Evolutionary conservation across 164 flowering plant genomes (phyloP).

Genomic region (Warburgia ugandensis): DNA sequence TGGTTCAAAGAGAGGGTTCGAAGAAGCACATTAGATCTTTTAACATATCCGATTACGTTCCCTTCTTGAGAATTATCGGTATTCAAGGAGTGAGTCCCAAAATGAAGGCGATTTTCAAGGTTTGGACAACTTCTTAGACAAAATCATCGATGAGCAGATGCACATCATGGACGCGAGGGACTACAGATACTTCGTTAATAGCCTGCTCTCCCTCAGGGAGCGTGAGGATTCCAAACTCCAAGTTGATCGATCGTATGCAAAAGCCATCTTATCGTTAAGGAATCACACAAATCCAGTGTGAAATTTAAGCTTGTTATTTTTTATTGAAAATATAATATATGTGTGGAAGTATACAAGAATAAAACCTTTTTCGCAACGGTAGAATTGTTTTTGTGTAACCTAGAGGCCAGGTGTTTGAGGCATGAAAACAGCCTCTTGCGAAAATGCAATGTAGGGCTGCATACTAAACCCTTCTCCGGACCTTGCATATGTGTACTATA

Average conservation of each 20-base stretch:
- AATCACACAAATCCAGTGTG: not conserved
- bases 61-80: slow-evolving; percentile 3
- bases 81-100: slow-evolving; percentile 6
- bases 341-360: too few species aligned
- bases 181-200: slow-evolving; percentile 6
- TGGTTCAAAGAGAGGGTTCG: too few species aligned
- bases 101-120: not conserved
- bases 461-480: too few species aligned
- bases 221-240: slow-evolving; percentile 3
- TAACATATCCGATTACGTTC: slow-evolving; percentile 40
- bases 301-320: not conserved
- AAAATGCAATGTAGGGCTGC: too few species aligned
- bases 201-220: slow-evolving; percentile 8
- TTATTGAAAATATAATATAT: not conserved
- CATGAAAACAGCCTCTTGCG: too few species aligned
- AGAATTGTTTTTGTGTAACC: too few species aligned
- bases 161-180: not conserved
- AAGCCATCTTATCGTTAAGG: slow-evolving; percentile 6
- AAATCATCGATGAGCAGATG: slow-evolving; percentile 8
- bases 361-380: too few species aligned
- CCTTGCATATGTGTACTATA: too few species aligned
- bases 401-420: too few species aligned
- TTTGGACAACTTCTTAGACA: slow-evolving; percentile 11
- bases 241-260: slow-evolving; percentile 8
- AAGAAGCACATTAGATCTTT: too few species aligned